Conservation (phyloP, 2,329 filamentous ascomycete species). For the Colletotrichum destructivum region DNA sequence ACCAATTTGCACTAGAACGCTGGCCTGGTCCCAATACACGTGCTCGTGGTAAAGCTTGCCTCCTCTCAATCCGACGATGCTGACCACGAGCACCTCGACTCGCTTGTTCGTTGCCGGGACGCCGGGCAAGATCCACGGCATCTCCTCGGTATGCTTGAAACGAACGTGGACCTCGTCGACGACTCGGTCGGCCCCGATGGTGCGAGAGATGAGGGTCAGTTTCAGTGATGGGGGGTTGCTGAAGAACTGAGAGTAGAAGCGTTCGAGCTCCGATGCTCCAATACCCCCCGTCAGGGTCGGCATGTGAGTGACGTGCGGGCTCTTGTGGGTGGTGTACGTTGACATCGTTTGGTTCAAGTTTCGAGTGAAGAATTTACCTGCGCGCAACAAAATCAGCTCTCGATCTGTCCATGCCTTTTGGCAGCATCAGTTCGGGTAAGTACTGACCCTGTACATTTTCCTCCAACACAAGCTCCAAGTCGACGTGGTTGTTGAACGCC, state of each 20-base stretch:
- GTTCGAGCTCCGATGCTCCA: constrained; percentile 69
- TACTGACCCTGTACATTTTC: constrained; percentile 73
- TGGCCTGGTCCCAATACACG: constrained; percentile 76
- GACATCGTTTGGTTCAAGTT: constrained; percentile 73
- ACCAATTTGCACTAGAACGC: constrained; percentile 71
- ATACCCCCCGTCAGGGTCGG: constrained; percentile 77
- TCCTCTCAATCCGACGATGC: constrained; percentile 71
- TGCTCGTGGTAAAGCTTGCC: constrained; percentile 75
- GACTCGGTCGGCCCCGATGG: constrained; percentile 75
- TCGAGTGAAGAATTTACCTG: constrained; percentile 69
- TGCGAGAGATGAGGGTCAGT: constrained; percentile 75
- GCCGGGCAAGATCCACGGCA: constrained; percentile 75
- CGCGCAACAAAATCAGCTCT: constrained; percentile 1
- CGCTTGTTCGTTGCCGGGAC: constrained; percentile 68
- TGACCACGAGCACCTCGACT: constrained; percentile 71
- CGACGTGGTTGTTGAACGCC: constrained; percentile 75
- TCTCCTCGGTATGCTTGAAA: constrained; percentile 70
- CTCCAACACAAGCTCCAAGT: constrained; percentile 76
- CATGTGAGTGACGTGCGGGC: constrained; percentile 79
- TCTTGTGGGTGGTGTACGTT: constrained; percentile 71
- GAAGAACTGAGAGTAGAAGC: constrained; percentile 78
- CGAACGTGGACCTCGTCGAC: constrained; percentile 74
- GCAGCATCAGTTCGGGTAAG: too few relatives aligned
- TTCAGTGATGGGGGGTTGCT: constrained; percentile 72
- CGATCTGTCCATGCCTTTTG: too few relatives aligned